Conservation (phyloP, 2,329 filamentous ascomycete genomes). For the Fusarium subglutinans region DNA sequence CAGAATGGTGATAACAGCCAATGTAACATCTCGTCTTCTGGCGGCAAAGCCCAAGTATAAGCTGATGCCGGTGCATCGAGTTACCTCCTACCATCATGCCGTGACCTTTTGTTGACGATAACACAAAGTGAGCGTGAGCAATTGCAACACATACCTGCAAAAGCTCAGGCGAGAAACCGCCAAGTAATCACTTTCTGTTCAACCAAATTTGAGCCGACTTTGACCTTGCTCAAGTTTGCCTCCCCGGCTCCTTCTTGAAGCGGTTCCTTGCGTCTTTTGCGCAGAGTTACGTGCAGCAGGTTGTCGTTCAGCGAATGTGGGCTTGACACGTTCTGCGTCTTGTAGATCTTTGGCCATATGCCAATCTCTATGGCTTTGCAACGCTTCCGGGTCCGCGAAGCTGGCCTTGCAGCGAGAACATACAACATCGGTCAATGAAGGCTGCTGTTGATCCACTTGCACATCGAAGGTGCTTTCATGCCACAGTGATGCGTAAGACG, state of each 20-base stretch:
- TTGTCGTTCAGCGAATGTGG: constrained; percentile 54
- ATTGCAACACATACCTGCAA: not conserved
- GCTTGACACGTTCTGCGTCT: constrained; percentile 64
- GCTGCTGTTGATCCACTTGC: constrained; percentile 37
- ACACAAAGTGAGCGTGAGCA: not conserved
- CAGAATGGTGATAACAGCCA: not conserved
- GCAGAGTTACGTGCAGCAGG: constrained; percentile 44
- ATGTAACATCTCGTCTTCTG: not conserved
- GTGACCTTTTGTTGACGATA: not conserved
- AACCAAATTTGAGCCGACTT: constrained; percentile 68
- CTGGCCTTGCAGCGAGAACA: constrained; percentile 73
- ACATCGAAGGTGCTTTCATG: constrained; percentile 23
- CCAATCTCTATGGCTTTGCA: constrained; percentile 88
- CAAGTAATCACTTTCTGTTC: constrained; percentile 38
- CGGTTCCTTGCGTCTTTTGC: constrained; percentile 47
- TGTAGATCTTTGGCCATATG: constrained; percentile 92
- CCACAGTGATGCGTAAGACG: constrained; percentile 12
- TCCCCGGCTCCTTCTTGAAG: constrained; percentile 53
- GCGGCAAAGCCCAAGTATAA: not conserved
- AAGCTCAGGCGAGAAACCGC: not conserved
- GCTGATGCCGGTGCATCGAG: not conserved
- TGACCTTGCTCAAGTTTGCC: constrained; percentile 65
- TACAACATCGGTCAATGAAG: constrained; percentile 51
- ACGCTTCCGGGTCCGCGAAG: constrained; percentile 66
- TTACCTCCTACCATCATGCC: not conserved